Evolutionary conservation across 2,329 filamentous ascomycete genomes (phyloP), one percentile per base, ranked within the genome.

Genomic region (Colletotrichum aenigma): DNA sequence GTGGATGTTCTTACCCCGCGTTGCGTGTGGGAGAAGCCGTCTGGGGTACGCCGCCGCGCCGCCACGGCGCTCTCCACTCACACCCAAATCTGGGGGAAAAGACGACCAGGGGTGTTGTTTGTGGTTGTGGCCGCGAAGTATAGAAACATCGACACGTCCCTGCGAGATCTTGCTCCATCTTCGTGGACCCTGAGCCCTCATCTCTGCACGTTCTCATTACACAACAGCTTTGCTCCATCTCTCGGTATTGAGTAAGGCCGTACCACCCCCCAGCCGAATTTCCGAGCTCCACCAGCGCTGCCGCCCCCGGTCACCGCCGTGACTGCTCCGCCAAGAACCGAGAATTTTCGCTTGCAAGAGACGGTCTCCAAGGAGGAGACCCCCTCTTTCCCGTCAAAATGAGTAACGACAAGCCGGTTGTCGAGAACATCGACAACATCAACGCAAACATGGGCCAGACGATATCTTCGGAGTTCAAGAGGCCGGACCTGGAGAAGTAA

Each of bases 1-100:
- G 73, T 73, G 73, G 69, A 73, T 66, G 26, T 65, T 55, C 38
- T 48, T 65, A 75, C 70, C 73, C 73, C 73, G 70, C 70, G 73
- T 60, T 60, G 56, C 26, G 64, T 66, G 61, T 74, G 61, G 72
- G 61, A 38, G 52, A 62, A 52, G 28, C 36, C 21, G 67, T 75
- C 72, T 28, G 68, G 72, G 72, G 68, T 75, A 60, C 66, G 71
- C 36, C 26, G 43, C 16, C 32, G 38, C 21, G 38, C 73, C 43
- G 72, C 70, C 64, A 65, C 70, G 38, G 38, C 38, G 38, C 38
- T 48, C 38, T 48, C 38, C 38, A 48, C 38, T 48, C 38, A 28
- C 66, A n/a, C 66, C 15, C 18, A 38, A 52, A 34, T 52, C 72
- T 52, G 55, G 62, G 68, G 52, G 34, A 36, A 6, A 34, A 16